Base-by-base conservation (phyloP, 164 flowering plant species). In the Liquidambar formosana region DNA sequence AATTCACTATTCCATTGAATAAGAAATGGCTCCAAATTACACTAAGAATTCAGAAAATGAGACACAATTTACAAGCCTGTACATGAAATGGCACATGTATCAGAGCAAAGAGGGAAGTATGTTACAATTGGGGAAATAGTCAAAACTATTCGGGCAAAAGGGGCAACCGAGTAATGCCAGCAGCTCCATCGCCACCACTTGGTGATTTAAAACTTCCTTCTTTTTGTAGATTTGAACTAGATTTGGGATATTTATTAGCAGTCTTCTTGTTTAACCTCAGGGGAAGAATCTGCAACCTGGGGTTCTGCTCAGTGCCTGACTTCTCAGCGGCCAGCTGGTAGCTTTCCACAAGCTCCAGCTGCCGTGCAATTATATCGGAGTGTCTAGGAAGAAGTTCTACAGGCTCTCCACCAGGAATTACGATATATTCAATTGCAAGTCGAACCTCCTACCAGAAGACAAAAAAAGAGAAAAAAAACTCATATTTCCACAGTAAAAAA, bases 351-450 rank as follows among this genome's bases (percentile, higher is more conserved):
- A 93, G 89, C 82, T 91, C 86, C 52, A 93, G 81, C 67, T 95
- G 99, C 52, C 86, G 80, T 25, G 94, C 99, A 67, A 93, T 78
- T 70, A 95, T 95, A 25, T 91, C 96, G 2, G 97, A 89, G 28
- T 92, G 77, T 70, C 97, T 85, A 14, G 99, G 99, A 19, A 95
- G 96, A 72, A 95, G 97, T 71, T 95, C 99, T 21, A 95, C 99
- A 10, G 99, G 81, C 73, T 95, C 99, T 63, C 96, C 94, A 15
- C 99, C 97, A 21, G 99, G 99, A 76, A 95, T 93, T 61, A 95
- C 99, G 41, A 95, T 95, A 65, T 93, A 95, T 75, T 95, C 99
- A 10, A 95, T 95, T 53, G 99, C 99, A 72, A 95, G 93, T 41
- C 99, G 89, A 57, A 86, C 99, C 84, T 95, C 99, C 99, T 95